phyloP scores from a whole-genome alignment of 257 asterid genomes.

The Apocynum venetum region DNA sequence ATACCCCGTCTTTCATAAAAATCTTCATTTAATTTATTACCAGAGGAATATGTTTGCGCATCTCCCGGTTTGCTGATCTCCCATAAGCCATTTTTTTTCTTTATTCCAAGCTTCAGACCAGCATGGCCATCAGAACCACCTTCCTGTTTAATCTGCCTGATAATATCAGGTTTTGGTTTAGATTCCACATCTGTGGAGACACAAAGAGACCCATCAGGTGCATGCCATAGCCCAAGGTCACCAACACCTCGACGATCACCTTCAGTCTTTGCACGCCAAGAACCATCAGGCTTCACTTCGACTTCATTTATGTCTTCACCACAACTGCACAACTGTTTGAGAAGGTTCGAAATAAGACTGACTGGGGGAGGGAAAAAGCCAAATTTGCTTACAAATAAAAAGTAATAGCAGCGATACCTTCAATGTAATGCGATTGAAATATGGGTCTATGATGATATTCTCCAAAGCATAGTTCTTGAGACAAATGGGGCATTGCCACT shows the following conservation, averaged over 20 bases:
- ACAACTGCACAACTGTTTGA: conserved; percentile 54
- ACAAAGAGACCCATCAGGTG: conserved; percentile 72
- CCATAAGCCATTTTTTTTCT: conserved; percentile 70
- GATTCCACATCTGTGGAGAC: conserved; percentile 52
- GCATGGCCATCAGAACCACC: conserved; percentile 68
- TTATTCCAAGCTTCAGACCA: conserved; percentile 66
- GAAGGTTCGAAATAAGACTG: conserved; percentile 5
- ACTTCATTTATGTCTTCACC: conserved; percentile 86
- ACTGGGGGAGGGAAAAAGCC: conserved; percentile 9
- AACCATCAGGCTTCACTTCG: conserved; percentile 97
- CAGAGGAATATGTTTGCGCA: conserved; percentile 40
- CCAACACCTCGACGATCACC: conserved; percentile 70
- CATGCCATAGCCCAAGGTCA: conserved; percentile 89
- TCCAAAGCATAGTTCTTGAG: conserved; percentile 88
- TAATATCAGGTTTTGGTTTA: conserved; percentile 50
- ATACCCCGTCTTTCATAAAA: conserved; percentile 33
- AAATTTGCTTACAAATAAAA: conserved; percentile 5
- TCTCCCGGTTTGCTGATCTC: conserved; percentile 61
- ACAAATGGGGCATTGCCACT: conserved; percentile 99
- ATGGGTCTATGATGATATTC: conserved; percentile 83
- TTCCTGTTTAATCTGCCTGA: conserved; percentile 66
- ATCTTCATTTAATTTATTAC: conserved; percentile 37
- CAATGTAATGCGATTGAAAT: conserved; percentile 72
- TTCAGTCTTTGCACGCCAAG: conserved; percentile 95
- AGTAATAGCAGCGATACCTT: conserved; percentile 46